Percentiles rank a stretch among this genome's conserved stretches.
Evolutionary conservation across 345 rosid genomes (phyloP).

Genomic region (Corymbia maculata): DNA sequence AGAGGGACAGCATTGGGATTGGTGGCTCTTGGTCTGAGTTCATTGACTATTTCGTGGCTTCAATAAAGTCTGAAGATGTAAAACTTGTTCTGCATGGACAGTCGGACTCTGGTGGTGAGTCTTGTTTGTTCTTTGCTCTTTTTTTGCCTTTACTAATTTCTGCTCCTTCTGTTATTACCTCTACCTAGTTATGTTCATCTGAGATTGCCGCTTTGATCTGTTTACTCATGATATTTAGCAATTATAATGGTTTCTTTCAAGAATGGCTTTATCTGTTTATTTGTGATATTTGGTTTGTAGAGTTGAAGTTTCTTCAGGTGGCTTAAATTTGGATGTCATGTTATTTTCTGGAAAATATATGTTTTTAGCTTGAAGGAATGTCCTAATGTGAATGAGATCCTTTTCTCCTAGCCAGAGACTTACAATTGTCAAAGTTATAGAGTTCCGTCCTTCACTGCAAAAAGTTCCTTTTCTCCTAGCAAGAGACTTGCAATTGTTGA

Average conservation of each 20-base stretch:
- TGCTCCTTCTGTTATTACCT: background rate
- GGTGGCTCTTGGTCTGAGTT: slow-evolving; percentile 89
- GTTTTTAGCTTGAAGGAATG: background rate
- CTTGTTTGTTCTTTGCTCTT: background rate
- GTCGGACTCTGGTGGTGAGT: slow-evolving; percentile 28
- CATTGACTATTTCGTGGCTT: slow-evolving; percentile 54
- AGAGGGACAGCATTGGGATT: slow-evolving; percentile 78
- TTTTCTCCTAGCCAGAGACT: background rate
- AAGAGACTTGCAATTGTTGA: background rate
- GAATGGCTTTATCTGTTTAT: background rate
- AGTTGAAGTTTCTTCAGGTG: background rate
- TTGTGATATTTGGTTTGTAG: background rate
- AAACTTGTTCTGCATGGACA: slow-evolving; percentile 52
- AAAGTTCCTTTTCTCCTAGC: background rate
- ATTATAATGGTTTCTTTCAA: background rate
- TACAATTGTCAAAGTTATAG: background rate
- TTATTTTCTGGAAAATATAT: background rate
- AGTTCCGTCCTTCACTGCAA: background rate
- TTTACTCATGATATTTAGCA: background rate
- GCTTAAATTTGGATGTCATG: background rate
- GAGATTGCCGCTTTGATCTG: background rate
- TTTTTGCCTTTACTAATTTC: background rate
- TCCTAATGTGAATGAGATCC: background rate
- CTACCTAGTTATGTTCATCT: background rate
- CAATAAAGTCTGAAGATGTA: slow-evolving; percentile 57